Evolutionary conservation across 1,284 basidiomycete genomes (phyloP).

Genomic region (Moesziomyces sp.): DNA sequence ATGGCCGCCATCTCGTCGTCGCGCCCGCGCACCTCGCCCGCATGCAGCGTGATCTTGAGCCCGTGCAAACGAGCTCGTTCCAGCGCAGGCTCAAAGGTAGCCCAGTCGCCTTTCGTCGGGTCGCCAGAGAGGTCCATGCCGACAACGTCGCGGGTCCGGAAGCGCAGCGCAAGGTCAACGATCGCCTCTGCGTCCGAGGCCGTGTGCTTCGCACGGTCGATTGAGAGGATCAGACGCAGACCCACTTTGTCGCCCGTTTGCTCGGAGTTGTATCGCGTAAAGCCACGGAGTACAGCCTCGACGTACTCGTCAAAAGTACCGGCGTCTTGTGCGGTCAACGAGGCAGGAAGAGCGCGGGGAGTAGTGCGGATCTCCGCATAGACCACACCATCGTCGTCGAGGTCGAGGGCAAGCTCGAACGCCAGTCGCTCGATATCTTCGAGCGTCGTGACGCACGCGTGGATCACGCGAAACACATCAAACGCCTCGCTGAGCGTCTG

Average conservation of each 20-base stretch:
- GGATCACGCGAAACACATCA: conserved; percentile 38
- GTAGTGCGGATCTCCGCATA: conserved; percentile 53
- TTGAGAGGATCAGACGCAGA: conserved; percentile 36
- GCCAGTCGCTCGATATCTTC: conserved; percentile 27
- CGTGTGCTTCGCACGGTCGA: conserved; percentile 34
- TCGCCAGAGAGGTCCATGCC: conserved; percentile 49
- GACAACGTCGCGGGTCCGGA: conserved; percentile 14
- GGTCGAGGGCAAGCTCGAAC: conserved; percentile 30
- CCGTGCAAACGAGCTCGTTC: conserved; percentile 10
- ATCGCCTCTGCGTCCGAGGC: conserved; percentile 5
- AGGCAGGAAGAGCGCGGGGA: conserved; percentile 10
- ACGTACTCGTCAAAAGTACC: conserved; percentile 16
- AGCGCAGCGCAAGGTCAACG: conserved; percentile 20
- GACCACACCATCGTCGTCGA: conserved; percentile 41
- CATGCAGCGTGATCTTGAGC: conserved; percentile 46
- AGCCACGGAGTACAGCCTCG: conserved; percentile 17
- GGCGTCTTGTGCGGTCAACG: not conserved
- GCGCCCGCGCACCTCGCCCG: conserved; percentile 25
- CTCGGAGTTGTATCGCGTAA: conserved; percentile 1
- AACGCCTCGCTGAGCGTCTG: conserved; percentile 42
- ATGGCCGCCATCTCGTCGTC: conserved; percentile 30
- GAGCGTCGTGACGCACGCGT: conserved; percentile 27
- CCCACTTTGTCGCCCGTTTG: not conserved
- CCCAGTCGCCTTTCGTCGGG: conserved; percentile 32
- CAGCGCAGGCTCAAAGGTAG: conserved; percentile 17